These are phyloP conservation scores for Candida nitratophila DNA, from an alignment of 805 yeast genomes.

Conservation along the genomic window DNA sequence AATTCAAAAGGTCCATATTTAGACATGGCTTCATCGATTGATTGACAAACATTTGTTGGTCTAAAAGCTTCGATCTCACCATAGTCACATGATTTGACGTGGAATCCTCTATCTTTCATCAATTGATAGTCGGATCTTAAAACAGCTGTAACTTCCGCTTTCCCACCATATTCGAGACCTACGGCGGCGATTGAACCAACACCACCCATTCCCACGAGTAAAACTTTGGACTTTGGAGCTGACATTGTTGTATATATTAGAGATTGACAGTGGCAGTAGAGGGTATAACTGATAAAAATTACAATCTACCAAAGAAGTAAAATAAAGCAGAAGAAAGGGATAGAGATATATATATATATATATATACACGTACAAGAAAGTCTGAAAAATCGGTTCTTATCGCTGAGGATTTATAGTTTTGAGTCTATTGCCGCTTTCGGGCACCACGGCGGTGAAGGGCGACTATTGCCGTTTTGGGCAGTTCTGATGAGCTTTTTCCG, in stretches of 20 bases:
- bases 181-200: slow-evolving; percentile 76
- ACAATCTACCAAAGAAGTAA: too few species aligned
- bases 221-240: slow-evolving; percentile 27
- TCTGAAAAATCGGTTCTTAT: too few species aligned
- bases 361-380: too few species aligned
- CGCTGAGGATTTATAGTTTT: too few species aligned
- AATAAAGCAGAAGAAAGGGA: too few species aligned
- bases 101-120: slow-evolving; percentile 46
- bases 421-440: not conserved
- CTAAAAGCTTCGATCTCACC: slow-evolving; percentile 48
- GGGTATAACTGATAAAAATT: too few species aligned
- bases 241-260: too few species aligned
- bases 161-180: slow-evolving; percentile 40
- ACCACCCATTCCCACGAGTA: slow-evolving; percentile 80
- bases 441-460: not conserved
- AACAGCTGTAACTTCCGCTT: slow-evolving; percentile 47
- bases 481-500: not conserved
- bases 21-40: slow-evolving; percentile 37
- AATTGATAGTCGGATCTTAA: slow-evolving; percentile 55
- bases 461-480: not conserved
- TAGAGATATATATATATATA: too few species aligned
- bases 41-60: slow-evolving; percentile 38
- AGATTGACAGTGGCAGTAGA: too few species aligned
- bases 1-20: slow-evolving; percentile 38
- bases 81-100: slow-evolving; percentile 52